A percentile compares a stretch with the other conserved stretches of the same genome.
Conservation (phyloP, 345 rosid genomes). For the Erodium maritimum region DNA sequence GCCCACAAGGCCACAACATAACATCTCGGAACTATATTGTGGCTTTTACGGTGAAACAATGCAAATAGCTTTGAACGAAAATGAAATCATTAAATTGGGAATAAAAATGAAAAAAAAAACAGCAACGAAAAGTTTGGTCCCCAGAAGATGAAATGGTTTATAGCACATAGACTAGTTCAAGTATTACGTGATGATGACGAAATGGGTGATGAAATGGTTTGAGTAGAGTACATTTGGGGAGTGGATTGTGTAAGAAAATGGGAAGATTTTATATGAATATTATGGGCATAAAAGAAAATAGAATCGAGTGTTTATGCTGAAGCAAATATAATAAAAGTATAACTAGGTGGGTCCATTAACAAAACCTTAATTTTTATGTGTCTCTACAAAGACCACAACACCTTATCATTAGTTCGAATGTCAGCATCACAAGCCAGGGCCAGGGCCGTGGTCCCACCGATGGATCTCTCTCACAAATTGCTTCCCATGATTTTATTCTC, state of each 20-base stretch:
- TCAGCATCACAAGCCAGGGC: conserved; percentile 31
- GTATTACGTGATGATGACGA: conserved; percentile 64
- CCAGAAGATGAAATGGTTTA: too few relatives aligned
- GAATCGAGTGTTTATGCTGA: too few relatives aligned
- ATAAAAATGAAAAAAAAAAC: neutral
- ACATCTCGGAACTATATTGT: too few relatives aligned
- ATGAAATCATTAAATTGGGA: too few relatives aligned
- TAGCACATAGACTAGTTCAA: too few relatives aligned
- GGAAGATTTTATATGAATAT: conserved; percentile 7
- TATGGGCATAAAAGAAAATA: too few relatives aligned
- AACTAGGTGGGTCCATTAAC: neutral
- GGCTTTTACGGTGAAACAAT: too few relatives aligned
- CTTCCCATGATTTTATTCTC: neutral
- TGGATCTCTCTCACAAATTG: conserved; percentile 11
- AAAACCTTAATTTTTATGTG: conserved; percentile 7
- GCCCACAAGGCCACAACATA: too few relatives aligned
- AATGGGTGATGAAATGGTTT: conserved; percentile 55
- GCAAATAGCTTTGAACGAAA: too few relatives aligned
- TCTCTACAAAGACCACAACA: conserved; percentile 20
- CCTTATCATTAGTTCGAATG: conserved; percentile 33
- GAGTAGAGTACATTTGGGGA: conserved; percentile 55
- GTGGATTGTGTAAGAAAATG: conserved; percentile 35
- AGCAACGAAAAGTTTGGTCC: neutral
- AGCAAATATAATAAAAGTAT: too few relatives aligned
- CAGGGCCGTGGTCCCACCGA: conserved; percentile 36